phyloP scores from a whole-genome alignment of 1,284 basidiomycete species.

The Ceratobasidium sp. region DNA sequence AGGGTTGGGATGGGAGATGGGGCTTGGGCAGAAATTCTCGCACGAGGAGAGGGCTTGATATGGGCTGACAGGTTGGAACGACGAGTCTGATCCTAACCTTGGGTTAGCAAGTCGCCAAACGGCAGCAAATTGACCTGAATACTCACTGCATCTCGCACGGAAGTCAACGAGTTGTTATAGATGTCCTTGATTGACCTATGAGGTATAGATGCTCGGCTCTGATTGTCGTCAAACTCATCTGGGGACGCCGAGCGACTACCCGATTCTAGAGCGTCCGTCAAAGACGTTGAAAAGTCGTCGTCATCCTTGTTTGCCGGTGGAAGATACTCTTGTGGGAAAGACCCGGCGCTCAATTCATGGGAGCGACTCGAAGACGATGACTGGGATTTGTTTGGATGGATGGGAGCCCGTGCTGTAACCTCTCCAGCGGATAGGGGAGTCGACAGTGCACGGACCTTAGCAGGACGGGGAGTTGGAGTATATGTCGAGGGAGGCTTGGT shows the following conservation, averaged over 20 bases:
- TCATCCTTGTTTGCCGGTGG: conserved; percentile 23
- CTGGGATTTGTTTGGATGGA: conserved; percentile 9
- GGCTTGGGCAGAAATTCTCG: conserved; percentile 26
- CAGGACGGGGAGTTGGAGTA: conserved; percentile 29
- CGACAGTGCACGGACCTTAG: conserved; percentile 28
- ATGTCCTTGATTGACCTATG: conserved; percentile 32
- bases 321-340: conserved; percentile 23
- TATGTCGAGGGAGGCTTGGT: conserved; percentile 26
- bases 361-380: conserved; percentile 15
- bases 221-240: neutral
- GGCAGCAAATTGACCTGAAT: neutral
- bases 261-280: conserved; percentile 30
- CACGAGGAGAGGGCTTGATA: conserved; percentile 34
- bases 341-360: conserved; percentile 6
- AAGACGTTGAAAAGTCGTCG: conserved; percentile 18
- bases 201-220: conserved; percentile 5
- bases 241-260: conserved; percentile 26
- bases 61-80: conserved; percentile 33
- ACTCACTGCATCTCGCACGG: conserved; percentile 26
- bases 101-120: neutral
- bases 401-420: conserved; percentile 24
- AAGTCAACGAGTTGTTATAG: conserved; percentile 21
- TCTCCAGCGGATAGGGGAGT: conserved; percentile 25
- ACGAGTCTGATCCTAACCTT: conserved; percentile 20
- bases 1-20: conserved; percentile 34